A percentile compares a stretch with the other conserved stretches of the same genome.
phyloP scores from a whole-genome alignment of 2,329 filamentous ascomycete genomes.

The Cytospora piceae region DNA sequence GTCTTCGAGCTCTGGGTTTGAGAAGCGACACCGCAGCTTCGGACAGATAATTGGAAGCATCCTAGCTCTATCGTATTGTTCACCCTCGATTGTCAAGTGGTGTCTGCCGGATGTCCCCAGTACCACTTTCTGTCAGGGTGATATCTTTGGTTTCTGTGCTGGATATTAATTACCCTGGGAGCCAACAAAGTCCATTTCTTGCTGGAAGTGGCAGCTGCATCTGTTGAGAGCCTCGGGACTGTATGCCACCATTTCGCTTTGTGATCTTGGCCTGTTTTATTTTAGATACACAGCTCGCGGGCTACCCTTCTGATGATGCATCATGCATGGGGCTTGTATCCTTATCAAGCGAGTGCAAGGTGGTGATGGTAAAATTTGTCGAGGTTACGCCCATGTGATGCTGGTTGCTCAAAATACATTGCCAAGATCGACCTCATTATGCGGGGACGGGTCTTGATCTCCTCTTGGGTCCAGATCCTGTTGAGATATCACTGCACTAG shows the following conservation, averaged over 20 bases:
- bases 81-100: not conserved
- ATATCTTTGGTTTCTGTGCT: not conserved
- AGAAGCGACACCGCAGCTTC: not conserved
- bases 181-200: not conserved
- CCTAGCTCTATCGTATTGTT: not conserved
- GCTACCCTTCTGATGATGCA: not conserved
- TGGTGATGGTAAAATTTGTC: not conserved
- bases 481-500: not conserved
- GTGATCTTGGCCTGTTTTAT: not conserved
- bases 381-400: not conserved
- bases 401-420: not conserved
- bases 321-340: not conserved
- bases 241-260: not conserved
- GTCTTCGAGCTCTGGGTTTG: not conserved
- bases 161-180: not conserved
- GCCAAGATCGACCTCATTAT: not conserved
- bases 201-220: not conserved
- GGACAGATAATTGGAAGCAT: not conserved
- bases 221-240: not conserved
- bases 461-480: not conserved
- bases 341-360: not conserved
- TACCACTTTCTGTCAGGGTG: not conserved
- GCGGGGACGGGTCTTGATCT: not conserved
- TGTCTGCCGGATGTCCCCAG: not conserved
- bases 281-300: not conserved